Evolutionary conservation across 495 filamentous ascomycete genomes (phyloP).

Genomic region (Zalerion maritima): DNA sequence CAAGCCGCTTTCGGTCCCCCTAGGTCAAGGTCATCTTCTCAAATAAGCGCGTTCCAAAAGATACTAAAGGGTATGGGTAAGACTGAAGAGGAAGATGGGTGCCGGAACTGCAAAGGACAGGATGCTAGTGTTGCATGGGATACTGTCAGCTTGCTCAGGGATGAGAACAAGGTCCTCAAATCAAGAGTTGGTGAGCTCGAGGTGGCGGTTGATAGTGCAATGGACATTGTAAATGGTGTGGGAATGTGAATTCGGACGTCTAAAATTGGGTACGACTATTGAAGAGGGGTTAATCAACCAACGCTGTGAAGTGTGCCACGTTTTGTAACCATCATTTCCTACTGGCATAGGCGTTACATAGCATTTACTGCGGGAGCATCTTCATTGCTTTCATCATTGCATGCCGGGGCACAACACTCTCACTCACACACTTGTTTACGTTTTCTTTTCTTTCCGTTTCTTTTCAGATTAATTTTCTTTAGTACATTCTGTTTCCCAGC

Average conservation of each 20-base stretch:
- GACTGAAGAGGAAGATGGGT: slow-evolving; percentile 24
- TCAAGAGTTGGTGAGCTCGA: slow-evolving; percentile 51
- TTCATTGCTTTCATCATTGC: no score
- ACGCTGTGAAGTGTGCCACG: no score
- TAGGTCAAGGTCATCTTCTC: slow-evolving; percentile 11
- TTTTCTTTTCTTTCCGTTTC: no score
- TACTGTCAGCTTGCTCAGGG: slow-evolving; percentile 51
- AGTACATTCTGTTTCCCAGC: no score
- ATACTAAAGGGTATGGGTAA: slow-evolving; percentile 29
- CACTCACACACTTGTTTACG: no score
- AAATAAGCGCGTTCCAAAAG: slow-evolving; percentile 34
- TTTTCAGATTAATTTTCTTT: no score
- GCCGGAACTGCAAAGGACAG: slow-evolving; percentile 45
- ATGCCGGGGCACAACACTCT: no score
- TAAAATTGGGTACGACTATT: no score
- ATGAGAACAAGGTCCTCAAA: slow-evolving; percentile 61
- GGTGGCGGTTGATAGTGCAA: slow-evolving; percentile 51
- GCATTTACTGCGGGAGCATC: no score
- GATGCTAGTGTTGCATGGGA: slow-evolving; percentile 55
- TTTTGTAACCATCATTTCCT: no score
- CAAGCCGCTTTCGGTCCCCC: slow-evolving; percentile 1
- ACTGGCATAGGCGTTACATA: no score
- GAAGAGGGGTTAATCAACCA: no score
- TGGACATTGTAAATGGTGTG: slow-evolving; percentile 46
- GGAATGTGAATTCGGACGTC: slow-evolving; percentile 11